Conservation (phyloP, 352 stramenopile species). For the Pythium oligandrum region DNA sequence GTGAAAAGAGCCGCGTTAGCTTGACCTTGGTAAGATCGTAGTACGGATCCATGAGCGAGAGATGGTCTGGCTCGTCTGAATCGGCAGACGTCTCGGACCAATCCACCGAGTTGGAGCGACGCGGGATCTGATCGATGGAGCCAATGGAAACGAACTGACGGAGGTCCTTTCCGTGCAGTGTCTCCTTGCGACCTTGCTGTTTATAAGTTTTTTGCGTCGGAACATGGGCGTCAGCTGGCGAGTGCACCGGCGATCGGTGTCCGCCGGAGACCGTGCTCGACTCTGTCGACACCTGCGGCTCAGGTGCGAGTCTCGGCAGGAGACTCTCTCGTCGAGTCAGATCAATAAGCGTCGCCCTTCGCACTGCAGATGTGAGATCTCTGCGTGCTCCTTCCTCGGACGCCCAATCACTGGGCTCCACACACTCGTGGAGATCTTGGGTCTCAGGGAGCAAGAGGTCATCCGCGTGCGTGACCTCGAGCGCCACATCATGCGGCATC, state of each 20-base stretch:
- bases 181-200: slow-evolving; percentile 16
- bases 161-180: slow-evolving; percentile 62
- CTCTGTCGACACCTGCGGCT: too few species aligned
- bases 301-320: slow-evolving; percentile 1
- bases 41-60: slow-evolving; percentile 78
- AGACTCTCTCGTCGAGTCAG: slow-evolving; percentile 6
- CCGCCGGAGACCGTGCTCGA: too few species aligned
- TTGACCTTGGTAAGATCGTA: slow-evolving; percentile 79
- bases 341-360: too few species aligned
- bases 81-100: slow-evolving; percentile 57
- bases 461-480: not conserved
- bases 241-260: not conserved
- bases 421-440: not conserved
- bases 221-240: not conserved
- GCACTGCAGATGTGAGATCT: too few species aligned
- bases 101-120: slow-evolving; percentile 36
- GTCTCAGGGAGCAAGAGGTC: not conserved
- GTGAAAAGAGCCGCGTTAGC: slow-evolving; percentile 60
- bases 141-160: slow-evolving; percentile 54
- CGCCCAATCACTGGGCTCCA: slow-evolving; percentile 19
- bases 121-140: slow-evolving; percentile 37
- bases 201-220: slow-evolving; percentile 8
- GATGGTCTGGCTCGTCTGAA: slow-evolving; percentile 40
- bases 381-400: slow-evolving; percentile 13
- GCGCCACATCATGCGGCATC: slow-evolving; percentile 2